Percentiles rank a stretch among this genome's conserved stretches.
These are phyloP conservation scores for Paradendryphiella salina DNA, from an alignment of 2,329 filamentous ascomycete genomes.

Conservation along the genomic window DNA sequence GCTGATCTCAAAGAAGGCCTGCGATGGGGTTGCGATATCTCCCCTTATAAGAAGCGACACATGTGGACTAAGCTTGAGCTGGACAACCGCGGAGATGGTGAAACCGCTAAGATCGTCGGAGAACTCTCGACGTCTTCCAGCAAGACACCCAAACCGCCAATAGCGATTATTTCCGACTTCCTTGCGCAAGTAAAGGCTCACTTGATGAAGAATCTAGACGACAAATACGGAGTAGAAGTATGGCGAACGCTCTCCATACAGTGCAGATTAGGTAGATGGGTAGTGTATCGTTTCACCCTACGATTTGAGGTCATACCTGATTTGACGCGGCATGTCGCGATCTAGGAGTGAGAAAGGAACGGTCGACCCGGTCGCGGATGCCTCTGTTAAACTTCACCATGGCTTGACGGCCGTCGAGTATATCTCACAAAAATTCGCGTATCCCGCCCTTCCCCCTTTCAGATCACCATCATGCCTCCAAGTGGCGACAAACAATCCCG, in stretches of 20 bases:
- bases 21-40: conserved; percentile 14
- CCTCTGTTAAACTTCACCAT: too few species aligned
- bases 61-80: conserved; percentile 43
- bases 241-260: conserved; percentile 27
- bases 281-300: conserved; percentile 33
- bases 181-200: conserved; percentile 28
- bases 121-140: conserved; percentile 13
- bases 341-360: too few species aligned
- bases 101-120: conserved; percentile 20
- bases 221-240: conserved; percentile 21
- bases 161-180: conserved; percentile 40
- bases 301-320: conserved; percentile 34
- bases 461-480: too few species aligned
- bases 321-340: conserved; percentile 31
- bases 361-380: too few species aligned
- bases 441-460: too few species aligned
- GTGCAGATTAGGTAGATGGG: too few species aligned
- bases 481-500: too few species aligned
- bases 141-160: conserved; percentile 8
- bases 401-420: too few species aligned
- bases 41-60: conserved; percentile 25
- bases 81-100: conserved; percentile 20
- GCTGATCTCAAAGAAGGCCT: conserved; percentile 13
- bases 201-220: conserved; percentile 27
- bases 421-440: too few species aligned